Conservation (phyloP, 148 eudicot genomes). For the Fagopyrum esculentum region DNA sequence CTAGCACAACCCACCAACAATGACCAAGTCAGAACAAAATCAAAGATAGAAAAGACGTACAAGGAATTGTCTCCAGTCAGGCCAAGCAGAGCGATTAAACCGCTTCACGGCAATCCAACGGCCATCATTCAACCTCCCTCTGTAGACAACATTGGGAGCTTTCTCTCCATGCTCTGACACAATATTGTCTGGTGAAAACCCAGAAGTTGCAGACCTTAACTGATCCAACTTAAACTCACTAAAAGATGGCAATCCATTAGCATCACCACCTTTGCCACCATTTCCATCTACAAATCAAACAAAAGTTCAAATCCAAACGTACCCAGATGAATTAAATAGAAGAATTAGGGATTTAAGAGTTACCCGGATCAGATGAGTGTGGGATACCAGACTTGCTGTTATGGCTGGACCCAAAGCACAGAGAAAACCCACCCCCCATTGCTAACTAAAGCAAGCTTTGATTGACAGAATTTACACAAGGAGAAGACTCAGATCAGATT, state of each 20-base stretch:
- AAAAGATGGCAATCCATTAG: slow-evolving; percentile 41
- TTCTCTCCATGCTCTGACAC: slow-evolving; percentile 89
- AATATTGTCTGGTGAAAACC: slow-evolving; percentile 58
- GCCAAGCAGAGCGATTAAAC: slow-evolving; percentile 84
- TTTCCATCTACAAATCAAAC: slow-evolving; percentile 27
- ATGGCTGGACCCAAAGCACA: slow-evolving; percentile 51
- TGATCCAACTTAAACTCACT: slow-evolving; percentile 63
- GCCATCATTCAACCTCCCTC: slow-evolving; percentile 54
- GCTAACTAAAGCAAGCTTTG: slow-evolving; percentile 8
- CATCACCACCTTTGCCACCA: slow-evolving; percentile 36
- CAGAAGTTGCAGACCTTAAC: slow-evolving; percentile 57
- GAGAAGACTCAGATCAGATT: slow-evolving; percentile 14
- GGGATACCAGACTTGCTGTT: slow-evolving; percentile 37
- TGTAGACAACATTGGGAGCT: slow-evolving; percentile 82
- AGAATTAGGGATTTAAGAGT: slow-evolving; percentile 2
- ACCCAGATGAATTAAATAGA: slow-evolving; percentile 1
- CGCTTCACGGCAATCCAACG: slow-evolving; percentile 74
- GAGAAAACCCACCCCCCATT: slow-evolving; percentile 68
- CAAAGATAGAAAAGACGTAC: slow-evolving; percentile 22
- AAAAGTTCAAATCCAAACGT: background rate
- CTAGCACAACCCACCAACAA: background rate
- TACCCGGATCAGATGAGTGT: slow-evolving; percentile 55
- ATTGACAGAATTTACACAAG: slow-evolving; percentile 13
- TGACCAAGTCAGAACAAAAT: slow-evolving; percentile 4
- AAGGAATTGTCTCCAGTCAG: slow-evolving; percentile 69